Conservation (phyloP, 345 rosid genomes). For the Psidium friedrichsthalianum region DNA sequence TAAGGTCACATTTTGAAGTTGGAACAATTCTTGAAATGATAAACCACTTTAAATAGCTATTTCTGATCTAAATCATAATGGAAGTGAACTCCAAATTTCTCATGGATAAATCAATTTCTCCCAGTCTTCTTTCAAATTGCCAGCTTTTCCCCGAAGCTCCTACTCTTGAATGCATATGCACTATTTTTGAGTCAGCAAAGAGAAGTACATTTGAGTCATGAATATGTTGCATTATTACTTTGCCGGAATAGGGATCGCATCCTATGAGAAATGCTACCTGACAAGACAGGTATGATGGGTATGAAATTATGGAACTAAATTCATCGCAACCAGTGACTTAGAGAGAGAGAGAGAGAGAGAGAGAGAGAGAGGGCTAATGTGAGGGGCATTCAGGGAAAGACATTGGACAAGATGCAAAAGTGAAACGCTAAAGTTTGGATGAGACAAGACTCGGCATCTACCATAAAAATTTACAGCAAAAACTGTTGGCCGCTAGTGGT, state of each 20-base stretch:
- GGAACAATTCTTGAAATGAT: not conserved
- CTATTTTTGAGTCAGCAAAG: not conserved
- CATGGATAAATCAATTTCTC: not conserved
- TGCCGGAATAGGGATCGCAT: not conserved
- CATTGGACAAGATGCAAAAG: not conserved
- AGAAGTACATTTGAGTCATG: not conserved
- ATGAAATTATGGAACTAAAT: not conserved
- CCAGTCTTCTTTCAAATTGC: not conserved
- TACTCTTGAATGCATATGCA: not conserved
- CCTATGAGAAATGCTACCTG: not conserved
- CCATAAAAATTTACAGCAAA: not conserved
- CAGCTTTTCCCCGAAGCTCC: not conserved
- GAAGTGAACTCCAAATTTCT: not conserved
- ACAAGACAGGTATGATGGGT: not conserved
- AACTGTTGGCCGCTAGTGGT: not conserved
- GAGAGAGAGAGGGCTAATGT: not conserved
- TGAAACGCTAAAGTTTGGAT: not conserved
- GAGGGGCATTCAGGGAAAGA: not conserved
- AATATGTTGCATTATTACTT: not conserved
- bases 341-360: not conserved
- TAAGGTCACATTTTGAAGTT: not conserved
- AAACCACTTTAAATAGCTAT: not conserved
- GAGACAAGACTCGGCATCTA: not conserved
- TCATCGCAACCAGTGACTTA: not conserved
- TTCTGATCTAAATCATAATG: not conserved